Evolutionary conservation across 2,329 filamentous ascomycete species (phyloP), one percentile per base, ranked within the genome.

Genomic region (Teratosphaeria pseudoeucalypti): DNA sequence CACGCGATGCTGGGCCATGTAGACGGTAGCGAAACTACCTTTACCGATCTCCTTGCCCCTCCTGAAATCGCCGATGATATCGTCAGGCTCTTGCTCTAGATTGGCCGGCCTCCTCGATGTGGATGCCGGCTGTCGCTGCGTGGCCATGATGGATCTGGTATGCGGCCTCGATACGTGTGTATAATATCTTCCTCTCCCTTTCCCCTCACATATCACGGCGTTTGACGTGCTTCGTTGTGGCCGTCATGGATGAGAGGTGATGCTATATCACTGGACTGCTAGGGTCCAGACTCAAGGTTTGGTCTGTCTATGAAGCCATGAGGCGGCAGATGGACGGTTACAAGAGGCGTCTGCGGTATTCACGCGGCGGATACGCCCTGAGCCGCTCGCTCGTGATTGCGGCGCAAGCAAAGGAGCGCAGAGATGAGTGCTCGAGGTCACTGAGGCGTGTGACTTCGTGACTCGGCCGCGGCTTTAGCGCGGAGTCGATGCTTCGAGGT

Each of bases 21-120:
- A 97, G 66, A 99, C 94, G 66, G 91, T 91, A 65, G 94, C 94
- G 79, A 97, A 99, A 78, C 94, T 97, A 63, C 94, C 94, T 77
- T 94, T 94, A 64, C 94, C 94, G 73, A 97, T 96, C 77, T 96
- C 90, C 67, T 88, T 86, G 67, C 91, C 84, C 70, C 92, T 86
- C 68, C 83, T 82, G 75, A 95, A 96, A 70, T 88, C 85, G 66
- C 91, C 90, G 68, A 94, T 81, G 54, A 76, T 72, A 67, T 68
- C 72, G 65, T 69, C 73, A 56, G 66, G 74, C 69, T 71, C 70
- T 58, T 62, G 62, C 58, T 70, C 74, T 64, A 73, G 60, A 37
- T 58, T 63, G 49, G 63, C 58, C 23, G 62, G 59, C 63, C 72
- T 72, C 63, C 72, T 70, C 55, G 64, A 64, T 52, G 66, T 64